A percentile compares a stretch with the other conserved stretches of the same genome.
Evolutionary conservation across 1,284 basidiomycete genomes (phyloP).

Genomic region (Rhizoctonia solani): DNA sequence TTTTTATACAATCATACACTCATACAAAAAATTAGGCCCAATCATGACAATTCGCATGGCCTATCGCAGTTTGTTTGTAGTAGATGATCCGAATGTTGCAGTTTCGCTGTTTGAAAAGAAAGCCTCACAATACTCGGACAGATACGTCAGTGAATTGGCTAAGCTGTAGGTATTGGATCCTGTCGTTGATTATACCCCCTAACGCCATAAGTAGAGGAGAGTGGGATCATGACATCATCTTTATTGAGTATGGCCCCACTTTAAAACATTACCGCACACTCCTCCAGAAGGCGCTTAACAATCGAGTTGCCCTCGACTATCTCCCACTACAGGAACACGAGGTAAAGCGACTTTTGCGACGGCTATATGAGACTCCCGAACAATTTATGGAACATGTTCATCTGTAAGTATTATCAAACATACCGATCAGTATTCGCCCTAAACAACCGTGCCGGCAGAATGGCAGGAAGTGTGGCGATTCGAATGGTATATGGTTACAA

Average conservation of each 20-base stretch:
- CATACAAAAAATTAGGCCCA: too few species aligned
- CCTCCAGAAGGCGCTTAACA: conserved; percentile 28
- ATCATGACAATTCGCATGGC: conserved; percentile 11
- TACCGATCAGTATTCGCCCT: background rate
- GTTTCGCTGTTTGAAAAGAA: conserved; percentile 17
- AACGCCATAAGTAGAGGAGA: too few species aligned
- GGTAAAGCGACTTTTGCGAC: conserved; percentile 9
- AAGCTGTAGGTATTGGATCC: background rate
- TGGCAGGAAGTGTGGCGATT: conserved; percentile 20
- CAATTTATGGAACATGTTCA: conserved; percentile 25
- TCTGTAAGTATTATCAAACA: background rate
- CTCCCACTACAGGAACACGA: conserved; percentile 21
- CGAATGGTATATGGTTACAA: conserved; percentile 32
- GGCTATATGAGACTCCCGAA: conserved; percentile 8
- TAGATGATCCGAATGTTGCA: conserved; percentile 8
- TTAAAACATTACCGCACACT: conserved; percentile 27
- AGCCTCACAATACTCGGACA: conserved; percentile 26
- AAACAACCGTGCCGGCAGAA: background rate
- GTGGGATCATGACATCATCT: conserved; percentile 25
- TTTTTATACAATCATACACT: too few species aligned
- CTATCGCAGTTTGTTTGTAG: background rate
- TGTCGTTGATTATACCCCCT: background rate
- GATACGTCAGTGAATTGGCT: conserved; percentile 5
- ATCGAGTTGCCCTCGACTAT: conserved; percentile 22
- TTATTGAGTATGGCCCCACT: conserved; percentile 1